phyloP scores from a whole-genome alignment of 2,329 filamentous ascomycete genomes.

The Diaporthe sp. region DNA sequence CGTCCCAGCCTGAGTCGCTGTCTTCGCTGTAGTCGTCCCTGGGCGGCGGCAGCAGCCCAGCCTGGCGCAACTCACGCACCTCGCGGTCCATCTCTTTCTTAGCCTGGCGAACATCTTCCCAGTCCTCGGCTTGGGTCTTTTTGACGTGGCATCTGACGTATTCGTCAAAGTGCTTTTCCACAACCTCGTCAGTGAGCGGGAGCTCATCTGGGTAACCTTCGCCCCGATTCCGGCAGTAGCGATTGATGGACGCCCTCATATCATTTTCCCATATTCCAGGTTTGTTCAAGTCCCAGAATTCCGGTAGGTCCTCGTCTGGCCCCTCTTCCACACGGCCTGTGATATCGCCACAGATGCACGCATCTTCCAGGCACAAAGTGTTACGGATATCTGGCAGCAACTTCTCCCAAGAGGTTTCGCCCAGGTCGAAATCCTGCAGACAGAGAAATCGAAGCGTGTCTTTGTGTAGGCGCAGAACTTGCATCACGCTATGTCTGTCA shows the following conservation, averaged over 20 bases:
- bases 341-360: neutral
- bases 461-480: neutral
- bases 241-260: conserved; percentile 2
- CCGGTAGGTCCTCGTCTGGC: neutral
- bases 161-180: neutral
- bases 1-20: neutral
- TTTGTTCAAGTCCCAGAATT: neutral
- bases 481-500: neutral
- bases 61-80: neutral
- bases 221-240: neutral
- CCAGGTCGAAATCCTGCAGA: neutral
- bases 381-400: neutral
- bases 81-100: neutral
- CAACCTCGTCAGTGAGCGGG: neutral
- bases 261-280: neutral
- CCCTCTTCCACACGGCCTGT: neutral
- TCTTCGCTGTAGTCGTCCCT: neutral
- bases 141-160: neutral
- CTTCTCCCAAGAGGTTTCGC: conserved; percentile 9
- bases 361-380: neutral
- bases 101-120: neutral
- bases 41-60: neutral
- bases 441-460: neutral
- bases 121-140: neutral
- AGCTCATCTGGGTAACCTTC: neutral